Percentiles rank a stretch among this genome's conserved stretches.
phyloP scores from a whole-genome alignment of 176 grass and related monocot species.

The Paspalum vaginatum region DNA sequence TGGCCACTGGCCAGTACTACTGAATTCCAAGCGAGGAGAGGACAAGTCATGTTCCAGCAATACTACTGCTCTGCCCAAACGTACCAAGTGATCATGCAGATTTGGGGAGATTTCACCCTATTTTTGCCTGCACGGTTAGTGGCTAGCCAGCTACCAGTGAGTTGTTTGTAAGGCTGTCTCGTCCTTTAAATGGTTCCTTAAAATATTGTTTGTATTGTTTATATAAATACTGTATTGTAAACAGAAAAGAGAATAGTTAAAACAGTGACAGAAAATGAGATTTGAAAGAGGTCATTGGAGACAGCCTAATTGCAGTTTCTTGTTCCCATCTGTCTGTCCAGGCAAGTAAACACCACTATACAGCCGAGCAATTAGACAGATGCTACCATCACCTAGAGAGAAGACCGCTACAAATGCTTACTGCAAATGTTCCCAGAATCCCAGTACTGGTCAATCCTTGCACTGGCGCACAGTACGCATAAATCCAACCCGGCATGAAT shows the following conservation, averaged over 20 bases:
- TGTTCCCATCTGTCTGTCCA: neutral
- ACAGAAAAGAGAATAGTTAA: too few relatives aligned
- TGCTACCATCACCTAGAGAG: neutral
- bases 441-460: neutral
- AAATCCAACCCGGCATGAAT: constrained; percentile 5
- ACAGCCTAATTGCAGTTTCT: constrained; percentile 7
- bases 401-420: neutral
- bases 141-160: neutral
- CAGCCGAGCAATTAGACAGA: neutral
- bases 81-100: constrained; percentile 20
- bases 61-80: constrained; percentile 35
- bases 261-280: too few relatives aligned
- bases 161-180: constrained; percentile 25
- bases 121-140: neutral
- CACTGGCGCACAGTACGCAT: neutral
- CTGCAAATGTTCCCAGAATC: neutral
- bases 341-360: neutral
- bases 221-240: too few relatives aligned
- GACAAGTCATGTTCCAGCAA: constrained; percentile 31
- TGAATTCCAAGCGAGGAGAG: constrained; percentile 19
- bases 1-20: too few relatives aligned
- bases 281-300: too few relatives aligned
- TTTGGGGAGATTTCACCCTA: constrained; percentile 3
- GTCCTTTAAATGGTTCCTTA: too few relatives aligned
- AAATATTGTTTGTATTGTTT: too few relatives aligned